Percentiles rank a stretch among this genome's conserved stretches.
Evolutionary conservation across 2,329 filamentous ascomycete species (phyloP).

Genomic region (Colletotrichum eleusines): DNA sequence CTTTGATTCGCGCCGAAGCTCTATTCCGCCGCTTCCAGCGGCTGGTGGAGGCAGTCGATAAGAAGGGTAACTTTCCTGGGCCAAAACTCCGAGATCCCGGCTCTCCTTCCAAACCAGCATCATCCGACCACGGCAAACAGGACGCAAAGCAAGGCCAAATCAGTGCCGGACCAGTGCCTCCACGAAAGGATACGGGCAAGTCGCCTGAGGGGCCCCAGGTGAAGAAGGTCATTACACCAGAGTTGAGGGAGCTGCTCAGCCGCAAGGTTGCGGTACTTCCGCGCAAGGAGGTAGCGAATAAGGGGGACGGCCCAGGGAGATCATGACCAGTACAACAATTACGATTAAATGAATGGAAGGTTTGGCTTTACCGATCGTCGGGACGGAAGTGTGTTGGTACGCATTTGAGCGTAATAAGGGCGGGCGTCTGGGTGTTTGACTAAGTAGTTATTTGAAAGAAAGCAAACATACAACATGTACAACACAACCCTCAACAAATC

Average conservation of each 20-base stretch:
- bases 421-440: conserved; percentile 3
- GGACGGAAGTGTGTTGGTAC: background rate
- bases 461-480: conserved; percentile 5
- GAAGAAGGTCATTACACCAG: conserved; percentile 67
- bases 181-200: conserved; percentile 51
- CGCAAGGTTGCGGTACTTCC: conserved; percentile 60
- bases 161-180: conserved; percentile 46
- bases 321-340: conserved; percentile 12
- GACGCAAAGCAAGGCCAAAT: background rate
- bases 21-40: conserved; percentile 91
- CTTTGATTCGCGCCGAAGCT: conserved; percentile 86
- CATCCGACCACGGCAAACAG: conserved; percentile 12
- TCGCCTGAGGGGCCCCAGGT: conserved; percentile 48
- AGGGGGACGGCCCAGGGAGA: conserved; percentile 21
- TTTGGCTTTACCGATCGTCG: background rate
- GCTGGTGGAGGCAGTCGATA: conserved; percentile 91
- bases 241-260: conserved; percentile 66
- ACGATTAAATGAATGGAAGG: conserved; percentile 1
- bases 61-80: conserved; percentile 85
- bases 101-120: conserved; percentile 37
- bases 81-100: conserved; percentile 51
- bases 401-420: background rate
- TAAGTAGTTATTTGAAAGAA: background rate
- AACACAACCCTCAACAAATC: background rate
- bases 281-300: conserved; percentile 51